phyloP scores from a whole-genome alignment of 805 yeast species.

The Hanseniaspora jakobsenii region DNA sequence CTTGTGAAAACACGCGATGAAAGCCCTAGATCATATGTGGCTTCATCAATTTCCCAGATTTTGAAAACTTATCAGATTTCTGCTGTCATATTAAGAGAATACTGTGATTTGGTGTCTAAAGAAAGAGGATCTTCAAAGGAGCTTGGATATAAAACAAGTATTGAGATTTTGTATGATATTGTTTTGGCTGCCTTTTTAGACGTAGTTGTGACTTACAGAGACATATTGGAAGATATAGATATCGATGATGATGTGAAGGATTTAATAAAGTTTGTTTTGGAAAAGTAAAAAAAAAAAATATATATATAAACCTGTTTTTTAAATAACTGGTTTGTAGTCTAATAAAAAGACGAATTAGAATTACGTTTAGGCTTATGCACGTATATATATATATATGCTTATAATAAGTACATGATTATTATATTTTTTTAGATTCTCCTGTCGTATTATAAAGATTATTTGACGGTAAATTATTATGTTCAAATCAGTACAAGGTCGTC shows the following conservation, averaged over 20 bases:
- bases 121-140: slow-evolving; percentile 21
- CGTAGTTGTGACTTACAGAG: slow-evolving; percentile 52
- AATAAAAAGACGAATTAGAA: no score
- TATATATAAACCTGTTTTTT: neutral
- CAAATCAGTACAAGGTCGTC: no score
- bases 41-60: slow-evolving; percentile 45
- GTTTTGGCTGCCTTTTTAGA: slow-evolving; percentile 53
- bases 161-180: slow-evolving; percentile 49
- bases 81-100: slow-evolving; percentile 41
- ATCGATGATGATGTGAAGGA: slow-evolving; percentile 52
- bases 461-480: no score
- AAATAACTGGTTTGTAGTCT: neutral
- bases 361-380: no score
- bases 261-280: slow-evolving; percentile 62
- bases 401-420: no score
- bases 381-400: no score
- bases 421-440: no score
- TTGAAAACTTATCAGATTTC: slow-evolving; percentile 50
- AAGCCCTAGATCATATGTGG: slow-evolving; percentile 45
- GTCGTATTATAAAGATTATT: no score
- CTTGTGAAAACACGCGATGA: slow-evolving; percentile 46
- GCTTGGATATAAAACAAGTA: slow-evolving; percentile 28
- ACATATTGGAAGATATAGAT: slow-evolving; percentile 50
- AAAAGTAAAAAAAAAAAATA: slow-evolving; percentile 24
- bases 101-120: slow-evolving; percentile 27